phyloP scores from a whole-genome alignment of 495 filamentous ascomycete species.

The Trichoderma reesei region DNA sequence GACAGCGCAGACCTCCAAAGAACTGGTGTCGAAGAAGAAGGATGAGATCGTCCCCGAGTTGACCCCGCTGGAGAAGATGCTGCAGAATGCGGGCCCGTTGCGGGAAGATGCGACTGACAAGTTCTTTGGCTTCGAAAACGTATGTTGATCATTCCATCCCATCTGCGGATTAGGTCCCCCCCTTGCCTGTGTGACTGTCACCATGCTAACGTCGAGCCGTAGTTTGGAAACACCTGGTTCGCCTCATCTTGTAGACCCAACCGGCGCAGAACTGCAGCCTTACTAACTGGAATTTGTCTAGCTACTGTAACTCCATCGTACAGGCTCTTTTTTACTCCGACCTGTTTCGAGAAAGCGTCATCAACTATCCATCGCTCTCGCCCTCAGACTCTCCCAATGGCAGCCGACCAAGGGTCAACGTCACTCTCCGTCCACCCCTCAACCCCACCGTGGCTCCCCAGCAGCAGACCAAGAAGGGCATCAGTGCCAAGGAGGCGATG shows the following conservation, averaged over 20 bases:
- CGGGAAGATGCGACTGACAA: constrained; percentile 89
- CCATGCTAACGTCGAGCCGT: constrained; percentile 16
- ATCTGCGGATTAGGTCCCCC: background rate
- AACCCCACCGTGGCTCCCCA: constrained; percentile 32
- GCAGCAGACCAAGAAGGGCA: constrained; percentile 34
- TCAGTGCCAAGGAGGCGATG: constrained; percentile 29
- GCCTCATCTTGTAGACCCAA: constrained; percentile 13
- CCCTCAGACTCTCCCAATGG: constrained; percentile 38
- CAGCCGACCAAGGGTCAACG: constrained; percentile 34
- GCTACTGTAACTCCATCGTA: constrained; percentile 95
- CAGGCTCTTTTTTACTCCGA: constrained; percentile 95
- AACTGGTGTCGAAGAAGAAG: constrained; percentile 50
- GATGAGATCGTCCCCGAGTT: constrained; percentile 56
- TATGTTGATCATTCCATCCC: constrained; percentile 37
- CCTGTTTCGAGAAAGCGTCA: constrained; percentile 87
- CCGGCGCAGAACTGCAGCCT: background rate
- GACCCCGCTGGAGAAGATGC: constrained; percentile 74
- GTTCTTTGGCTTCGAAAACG: constrained; percentile 97
- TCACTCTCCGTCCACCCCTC: constrained; percentile 37
- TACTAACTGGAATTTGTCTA: constrained; percentile 31
- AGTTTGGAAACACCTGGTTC: constrained; percentile 98
- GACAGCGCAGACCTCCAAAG: constrained; percentile 24
- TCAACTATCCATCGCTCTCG: constrained; percentile 69
- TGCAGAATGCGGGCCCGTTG: constrained; percentile 68
- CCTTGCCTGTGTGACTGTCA: background rate